Percentiles rank a stretch among this genome's conserved stretches.
phyloP scores from a whole-genome alignment of 2,329 filamentous ascomycete genomes.

The Apiospora phragmitis region DNA sequence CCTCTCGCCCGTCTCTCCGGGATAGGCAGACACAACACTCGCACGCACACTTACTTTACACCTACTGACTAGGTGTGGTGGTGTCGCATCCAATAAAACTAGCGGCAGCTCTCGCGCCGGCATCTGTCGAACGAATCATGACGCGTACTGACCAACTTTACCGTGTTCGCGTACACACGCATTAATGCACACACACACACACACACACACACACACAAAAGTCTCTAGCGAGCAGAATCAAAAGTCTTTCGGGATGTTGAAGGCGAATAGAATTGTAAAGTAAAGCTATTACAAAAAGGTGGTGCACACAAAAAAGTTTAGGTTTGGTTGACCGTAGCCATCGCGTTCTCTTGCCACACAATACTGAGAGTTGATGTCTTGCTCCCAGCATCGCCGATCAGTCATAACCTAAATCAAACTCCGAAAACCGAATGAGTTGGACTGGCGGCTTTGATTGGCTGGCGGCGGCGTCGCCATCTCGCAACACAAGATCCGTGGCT shows the following conservation, averaged over 20 bases:
- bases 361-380: not conserved
- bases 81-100: not conserved
- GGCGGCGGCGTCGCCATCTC: not conserved
- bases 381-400: not conserved
- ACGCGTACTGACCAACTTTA: not conserved
- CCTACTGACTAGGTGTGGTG: not conserved
- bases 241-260: not conserved
- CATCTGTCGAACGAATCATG: not conserved
- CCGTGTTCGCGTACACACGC: not conserved
- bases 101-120: not conserved
- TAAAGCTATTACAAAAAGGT: not conserved
- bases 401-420: not conserved
- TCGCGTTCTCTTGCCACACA: not conserved
- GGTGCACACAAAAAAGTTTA: not conserved
- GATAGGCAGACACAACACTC: not conserved
- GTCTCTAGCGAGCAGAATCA: not conserved
- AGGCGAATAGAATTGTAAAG: not conserved
- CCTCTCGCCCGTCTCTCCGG: not conserved
- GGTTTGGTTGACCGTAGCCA: not conserved
- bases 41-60: not conserved
- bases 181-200: not conserved
- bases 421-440: not conserved
- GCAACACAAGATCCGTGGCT: slow-evolving; percentile 5
- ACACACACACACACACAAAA: not conserved
- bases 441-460: not conserved